Conservation (phyloP, 257 asterid species). For the Nicotiana noctiflora region DNA sequence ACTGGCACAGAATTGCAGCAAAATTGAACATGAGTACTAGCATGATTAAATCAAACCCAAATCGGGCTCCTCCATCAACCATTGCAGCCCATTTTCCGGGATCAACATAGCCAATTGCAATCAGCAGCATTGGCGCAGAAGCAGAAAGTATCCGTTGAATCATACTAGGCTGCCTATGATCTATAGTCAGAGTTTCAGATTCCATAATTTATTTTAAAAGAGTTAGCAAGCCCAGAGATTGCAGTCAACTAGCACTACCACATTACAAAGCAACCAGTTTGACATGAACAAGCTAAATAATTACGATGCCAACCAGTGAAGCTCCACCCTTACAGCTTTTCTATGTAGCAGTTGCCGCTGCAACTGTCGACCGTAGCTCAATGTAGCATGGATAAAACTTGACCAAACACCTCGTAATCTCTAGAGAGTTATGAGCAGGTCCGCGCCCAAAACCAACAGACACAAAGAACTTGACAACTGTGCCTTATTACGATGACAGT, state of each 20-base stretch:
- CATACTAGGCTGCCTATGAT: conserved; percentile 30
- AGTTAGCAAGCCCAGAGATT: conserved; percentile 19
- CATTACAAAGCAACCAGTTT: conserved; percentile 18
- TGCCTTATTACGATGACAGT: not conserved
- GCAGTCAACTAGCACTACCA: conserved; percentile 18
- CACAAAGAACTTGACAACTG: not conserved
- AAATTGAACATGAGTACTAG: conserved; percentile 52
- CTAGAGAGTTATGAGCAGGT: not conserved
- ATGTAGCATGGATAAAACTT: not conserved
- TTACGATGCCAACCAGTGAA: conserved; percentile 18
- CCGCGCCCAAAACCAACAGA: not conserved
- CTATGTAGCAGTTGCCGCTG: conserved; percentile 5
- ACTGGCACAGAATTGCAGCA: conserved; percentile 80
- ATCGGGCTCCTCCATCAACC: conserved; percentile 86
- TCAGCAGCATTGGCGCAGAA: conserved; percentile 66
- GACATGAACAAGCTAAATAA: conserved; percentile 16
- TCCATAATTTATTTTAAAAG: conserved; percentile 37
- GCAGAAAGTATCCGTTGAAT: conserved; percentile 62
- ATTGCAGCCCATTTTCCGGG: conserved; percentile 98
- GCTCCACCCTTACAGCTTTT: conserved; percentile 11
- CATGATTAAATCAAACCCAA: conserved; percentile 62
- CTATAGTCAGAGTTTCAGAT: conserved; percentile 30
- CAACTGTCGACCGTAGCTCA: not conserved
- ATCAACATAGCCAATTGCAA: conserved; percentile 81
- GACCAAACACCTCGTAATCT: not conserved